A percentile compares a stretch with the other conserved stretches of the same genome.
Conservation (phyloP, 2,329 filamentous ascomycete species). For the Mycosphaerella arachidis region DNA sequence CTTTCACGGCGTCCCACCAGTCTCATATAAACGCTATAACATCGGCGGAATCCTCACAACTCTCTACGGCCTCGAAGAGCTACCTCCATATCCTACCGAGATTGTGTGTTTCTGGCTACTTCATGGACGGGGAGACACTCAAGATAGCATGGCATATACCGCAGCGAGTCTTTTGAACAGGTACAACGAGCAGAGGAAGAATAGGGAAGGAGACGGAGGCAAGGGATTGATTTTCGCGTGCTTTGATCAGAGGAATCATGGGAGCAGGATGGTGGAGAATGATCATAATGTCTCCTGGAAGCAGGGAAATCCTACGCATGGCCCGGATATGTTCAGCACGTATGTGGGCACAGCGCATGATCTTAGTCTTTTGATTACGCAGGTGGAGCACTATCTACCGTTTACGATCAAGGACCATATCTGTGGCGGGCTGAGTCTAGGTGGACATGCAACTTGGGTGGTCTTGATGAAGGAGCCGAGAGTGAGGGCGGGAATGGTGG, state of each 20-base stretch:
- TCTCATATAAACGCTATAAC: constrained; percentile 63
- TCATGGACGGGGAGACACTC: constrained; percentile 68
- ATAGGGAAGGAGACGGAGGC: constrained; percentile 16
- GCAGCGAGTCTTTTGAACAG: constrained; percentile 64
- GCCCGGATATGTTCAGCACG: constrained; percentile 83
- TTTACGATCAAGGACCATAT: constrained; percentile 58
- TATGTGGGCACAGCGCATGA: constrained; percentile 73
- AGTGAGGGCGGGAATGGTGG: constrained; percentile 69
- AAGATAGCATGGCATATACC: constrained; percentile 70
- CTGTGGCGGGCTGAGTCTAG: constrained; percentile 76
- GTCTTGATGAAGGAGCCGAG: constrained; percentile 71
- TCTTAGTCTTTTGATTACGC: constrained; percentile 68
- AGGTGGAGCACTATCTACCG: constrained; percentile 66
- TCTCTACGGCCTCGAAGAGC: constrained; percentile 74
- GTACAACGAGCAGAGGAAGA: constrained; percentile 53
- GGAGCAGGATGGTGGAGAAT: constrained; percentile 62
- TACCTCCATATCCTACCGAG: constrained; percentile 48
- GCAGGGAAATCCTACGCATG: constrained; percentile 72
- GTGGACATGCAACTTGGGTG: constrained; percentile 86
- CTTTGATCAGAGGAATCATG: constrained; percentile 94
- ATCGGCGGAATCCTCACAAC: constrained; percentile 76
- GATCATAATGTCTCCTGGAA: constrained; percentile 74
- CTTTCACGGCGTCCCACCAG: constrained; percentile 30
- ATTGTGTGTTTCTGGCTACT: constrained; percentile 87
- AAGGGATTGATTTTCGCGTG: constrained; percentile 71